Conservation (phyloP, 345 rosid genomes). For the Eucalyptus erythrocorys region DNA sequence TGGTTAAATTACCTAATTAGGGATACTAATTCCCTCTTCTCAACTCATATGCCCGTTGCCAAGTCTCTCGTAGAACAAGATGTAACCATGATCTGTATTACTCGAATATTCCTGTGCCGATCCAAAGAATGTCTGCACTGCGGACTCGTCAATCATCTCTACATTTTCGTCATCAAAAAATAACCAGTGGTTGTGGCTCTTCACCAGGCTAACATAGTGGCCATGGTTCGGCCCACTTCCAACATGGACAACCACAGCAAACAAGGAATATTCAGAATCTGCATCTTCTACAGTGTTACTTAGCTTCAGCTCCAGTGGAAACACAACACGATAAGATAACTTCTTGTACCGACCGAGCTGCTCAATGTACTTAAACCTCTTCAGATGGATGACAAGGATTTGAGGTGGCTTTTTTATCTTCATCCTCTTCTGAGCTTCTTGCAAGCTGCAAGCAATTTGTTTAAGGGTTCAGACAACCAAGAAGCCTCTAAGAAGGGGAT, state of each 20-base stretch:
- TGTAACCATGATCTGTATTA: slow-evolving; percentile 97
- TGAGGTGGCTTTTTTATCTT: slow-evolving; percentile 98
- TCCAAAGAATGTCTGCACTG: slow-evolving; percentile 95
- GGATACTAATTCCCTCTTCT: slow-evolving; percentile 27
- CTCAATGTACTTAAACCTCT: slow-evolving; percentile 95
- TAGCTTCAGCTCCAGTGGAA: slow-evolving; percentile 90
- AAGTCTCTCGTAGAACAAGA: slow-evolving; percentile 92
- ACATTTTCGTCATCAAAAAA: slow-evolving; percentile 96
- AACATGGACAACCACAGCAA: slow-evolving; percentile 96
- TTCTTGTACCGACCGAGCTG: slow-evolving; percentile 95
- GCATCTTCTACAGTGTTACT: slow-evolving; percentile 88
- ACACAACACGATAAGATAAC: slow-evolving; percentile 88
- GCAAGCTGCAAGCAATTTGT: slow-evolving; percentile 53
- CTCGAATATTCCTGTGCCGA: slow-evolving; percentile 94
- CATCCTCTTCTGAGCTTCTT: slow-evolving; percentile 99
- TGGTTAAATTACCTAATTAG: slow-evolving; percentile 19
- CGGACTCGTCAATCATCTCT: slow-evolving; percentile 98
- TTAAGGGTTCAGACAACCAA: not conserved
- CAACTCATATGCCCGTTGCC: slow-evolving; percentile 38
- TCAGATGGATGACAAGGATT: slow-evolving; percentile 82
- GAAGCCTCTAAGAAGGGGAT: not conserved
- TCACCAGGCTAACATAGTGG: slow-evolving; percentile 95
- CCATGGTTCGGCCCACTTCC: slow-evolving; percentile 99
- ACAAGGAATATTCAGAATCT: slow-evolving; percentile 84
- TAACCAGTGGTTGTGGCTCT: slow-evolving; percentile 98